Base-by-base conservation (phyloP, 495 filamentous ascomycete species). In the Penicillium odoratum region DNA sequence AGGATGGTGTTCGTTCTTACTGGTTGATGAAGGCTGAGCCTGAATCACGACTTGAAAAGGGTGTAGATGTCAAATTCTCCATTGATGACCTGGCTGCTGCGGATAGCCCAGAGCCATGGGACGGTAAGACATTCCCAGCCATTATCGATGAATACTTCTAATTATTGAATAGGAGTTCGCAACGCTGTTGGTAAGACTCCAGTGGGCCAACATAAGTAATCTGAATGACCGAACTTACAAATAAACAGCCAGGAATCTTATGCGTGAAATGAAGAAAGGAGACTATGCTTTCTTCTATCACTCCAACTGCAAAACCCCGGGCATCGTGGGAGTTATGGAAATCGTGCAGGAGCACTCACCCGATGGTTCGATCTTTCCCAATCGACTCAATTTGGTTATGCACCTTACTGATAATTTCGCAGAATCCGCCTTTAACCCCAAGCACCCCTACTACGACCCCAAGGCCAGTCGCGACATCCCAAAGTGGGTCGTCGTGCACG, bases 11-110 rank as follows among this genome's bases (percentile, higher is more conserved):
- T 16, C 71, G 61, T 26, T 76, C 75, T 25, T 96, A 91, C 72
- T 97, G 93, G 93, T 84, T 98, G 58, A 85, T 98, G 84, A 98
- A 98, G 76, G 92, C 93, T 7, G 93, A 98, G 73, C 93, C 94
- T 3, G 88, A 92, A 64, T 85, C 91, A 28, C 86, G 94, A 18
- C 68, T 92, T 25, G 91, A 94, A 68, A 96, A 91, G 49, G 91
- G 91, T 15, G 78, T 87, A 51, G 88, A 97, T 65, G 90, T 97
- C 38, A 89, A 85, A 60, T 98, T 98, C 75, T 96, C 92, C 5
- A 98, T 98, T 62, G 93, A 97, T 66, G 93, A 98, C 67, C 74
- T 98, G 26, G 78, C 80, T 15, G 81, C 82, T 7, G 83, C 81
- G 56, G 84, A 74, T 26, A 77, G 80, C 58, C 92, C 93, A 0